A percentile compares a stretch with the other conserved stretches of the same genome.
phyloP scores from a whole-genome alignment of 257 asterid species.

The Gynochthodes officinalis region DNA sequence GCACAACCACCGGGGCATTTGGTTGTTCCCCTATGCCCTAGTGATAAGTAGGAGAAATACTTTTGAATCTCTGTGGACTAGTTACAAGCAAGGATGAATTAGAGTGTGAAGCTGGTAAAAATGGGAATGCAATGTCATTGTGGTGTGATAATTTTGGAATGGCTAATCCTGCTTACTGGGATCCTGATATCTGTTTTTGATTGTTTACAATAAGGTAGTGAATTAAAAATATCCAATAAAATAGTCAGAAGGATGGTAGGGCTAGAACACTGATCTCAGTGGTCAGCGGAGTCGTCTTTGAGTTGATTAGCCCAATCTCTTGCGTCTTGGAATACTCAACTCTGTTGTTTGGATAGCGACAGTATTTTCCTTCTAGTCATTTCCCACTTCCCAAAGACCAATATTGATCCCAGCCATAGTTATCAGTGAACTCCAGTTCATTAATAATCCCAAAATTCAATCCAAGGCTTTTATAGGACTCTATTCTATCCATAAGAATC shows the following conservation, averaged over 20 bases:
- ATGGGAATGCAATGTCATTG: not conserved
- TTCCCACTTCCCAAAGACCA: slow-evolving; percentile 8
- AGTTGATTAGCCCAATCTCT: not conserved
- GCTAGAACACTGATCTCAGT: not conserved
- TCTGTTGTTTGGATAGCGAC: not conserved
- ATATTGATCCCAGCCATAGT: not conserved
- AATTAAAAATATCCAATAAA: not conserved
- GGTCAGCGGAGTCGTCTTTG: not conserved
- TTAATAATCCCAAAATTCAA: no score
- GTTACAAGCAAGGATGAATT: not conserved
- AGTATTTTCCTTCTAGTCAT: not conserved
- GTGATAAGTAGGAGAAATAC: no score
- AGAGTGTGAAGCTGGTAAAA: not conserved
- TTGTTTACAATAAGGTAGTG: not conserved
- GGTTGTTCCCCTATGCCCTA: no score
- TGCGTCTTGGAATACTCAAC: not conserved
- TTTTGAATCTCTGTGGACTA: no score
- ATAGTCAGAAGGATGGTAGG: not conserved
- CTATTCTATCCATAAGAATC: no score
- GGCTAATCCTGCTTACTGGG: no score
- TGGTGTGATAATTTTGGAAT: no score
- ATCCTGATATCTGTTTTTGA: not conserved
- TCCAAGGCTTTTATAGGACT: no score
- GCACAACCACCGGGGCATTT: no score
- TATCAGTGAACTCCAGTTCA: no score